These are phyloP conservation scores for Dactylonectria estremocensis DNA, from an alignment of 2,329 filamentous ascomycete species.

Conservation along the genomic window DNA sequence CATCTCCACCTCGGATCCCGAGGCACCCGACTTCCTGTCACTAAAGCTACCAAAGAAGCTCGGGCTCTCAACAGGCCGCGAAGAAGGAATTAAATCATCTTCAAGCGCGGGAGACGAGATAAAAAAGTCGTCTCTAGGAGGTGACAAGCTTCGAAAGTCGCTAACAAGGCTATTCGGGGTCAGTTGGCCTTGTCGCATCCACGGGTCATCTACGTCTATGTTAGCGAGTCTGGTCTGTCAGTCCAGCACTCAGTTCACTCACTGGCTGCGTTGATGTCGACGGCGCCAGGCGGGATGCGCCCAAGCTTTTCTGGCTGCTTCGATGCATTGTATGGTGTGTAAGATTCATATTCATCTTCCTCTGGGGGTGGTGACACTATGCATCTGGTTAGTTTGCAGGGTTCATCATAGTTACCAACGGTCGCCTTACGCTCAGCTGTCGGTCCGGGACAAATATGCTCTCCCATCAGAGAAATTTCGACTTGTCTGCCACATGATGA, in stretches of 20 bases:
- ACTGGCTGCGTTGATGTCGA: constrained; percentile 71
- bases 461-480: constrained; percentile 88
- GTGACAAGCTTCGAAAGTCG: constrained; percentile 73
- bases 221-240: constrained; percentile 34
- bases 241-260: constrained; percentile 45
- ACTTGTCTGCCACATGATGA: constrained; percentile 84
- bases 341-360: constrained; percentile 47
- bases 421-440: constrained; percentile 63
- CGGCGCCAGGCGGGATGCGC: constrained; percentile 59
- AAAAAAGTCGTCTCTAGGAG: constrained; percentile 67
- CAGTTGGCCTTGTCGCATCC: constrained; percentile 69
- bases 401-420: constrained; percentile 13
- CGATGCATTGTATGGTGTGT: constrained; percentile 48
- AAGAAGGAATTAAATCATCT: constrained; percentile 57
- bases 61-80: constrained; percentile 58
- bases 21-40: constrained; percentile 48
- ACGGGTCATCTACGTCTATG: constrained; percentile 66
- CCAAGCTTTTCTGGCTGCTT: constrained; percentile 54
- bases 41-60: constrained; percentile 66
- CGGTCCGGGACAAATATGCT: constrained; percentile 78
- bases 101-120: constrained; percentile 59
- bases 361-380: constrained; percentile 59
- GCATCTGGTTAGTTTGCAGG: constrained; percentile 18
- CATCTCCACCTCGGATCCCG: constrained; percentile 39
- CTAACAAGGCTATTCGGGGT: constrained; percentile 75